Conservation (phyloP, 2,329 filamentous ascomycete genomes). For the Geosmithia flava region DNA sequence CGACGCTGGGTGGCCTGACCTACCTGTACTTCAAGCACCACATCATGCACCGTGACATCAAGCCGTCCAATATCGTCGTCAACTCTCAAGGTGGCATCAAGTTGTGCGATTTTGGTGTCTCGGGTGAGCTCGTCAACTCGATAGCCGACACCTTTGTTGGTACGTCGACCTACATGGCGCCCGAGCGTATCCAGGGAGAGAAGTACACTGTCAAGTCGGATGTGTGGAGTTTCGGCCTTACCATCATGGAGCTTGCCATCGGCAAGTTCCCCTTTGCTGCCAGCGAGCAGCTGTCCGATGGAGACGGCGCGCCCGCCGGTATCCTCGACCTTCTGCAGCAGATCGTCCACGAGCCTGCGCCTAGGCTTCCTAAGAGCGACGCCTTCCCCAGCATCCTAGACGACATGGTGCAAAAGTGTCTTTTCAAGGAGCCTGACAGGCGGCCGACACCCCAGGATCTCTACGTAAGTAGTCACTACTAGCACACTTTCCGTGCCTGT, state of each 20-base stretch:
- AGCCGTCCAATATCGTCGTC: constrained; percentile 93
- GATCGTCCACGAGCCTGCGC: constrained; percentile 92
- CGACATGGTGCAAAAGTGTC: constrained; percentile 93
- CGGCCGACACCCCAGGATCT: constrained; percentile 88
- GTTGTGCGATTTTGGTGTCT: constrained; percentile 97
- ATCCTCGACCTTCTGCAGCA: constrained; percentile 94
- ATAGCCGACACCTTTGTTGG: constrained; percentile 97
- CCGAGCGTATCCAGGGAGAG: constrained; percentile 92
- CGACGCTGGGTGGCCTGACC: constrained; percentile 81
- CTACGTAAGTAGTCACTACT: constrained; percentile 51
- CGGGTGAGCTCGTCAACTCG: constrained; percentile 92
- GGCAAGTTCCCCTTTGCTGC: constrained; percentile 90
- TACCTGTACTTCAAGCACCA: constrained; percentile 93
- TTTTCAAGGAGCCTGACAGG: constrained; percentile 79
- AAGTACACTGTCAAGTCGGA: constrained; percentile 97
- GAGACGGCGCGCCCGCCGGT: constrained; percentile 75
- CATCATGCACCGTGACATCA: constrained; percentile 99
- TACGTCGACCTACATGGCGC: constrained; percentile 98
- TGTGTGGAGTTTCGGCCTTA: constrained; percentile 94
- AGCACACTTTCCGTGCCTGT: background rate
- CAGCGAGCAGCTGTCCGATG: constrained; percentile 58
- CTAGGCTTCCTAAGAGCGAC: constrained; percentile 89
- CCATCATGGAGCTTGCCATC: constrained; percentile 94
- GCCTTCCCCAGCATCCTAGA: constrained; percentile 92
- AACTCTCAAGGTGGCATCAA: constrained; percentile 94